Conservation (phyloP, 1,284 basidiomycete genomes). For the Takashimella koratensis region DNA sequence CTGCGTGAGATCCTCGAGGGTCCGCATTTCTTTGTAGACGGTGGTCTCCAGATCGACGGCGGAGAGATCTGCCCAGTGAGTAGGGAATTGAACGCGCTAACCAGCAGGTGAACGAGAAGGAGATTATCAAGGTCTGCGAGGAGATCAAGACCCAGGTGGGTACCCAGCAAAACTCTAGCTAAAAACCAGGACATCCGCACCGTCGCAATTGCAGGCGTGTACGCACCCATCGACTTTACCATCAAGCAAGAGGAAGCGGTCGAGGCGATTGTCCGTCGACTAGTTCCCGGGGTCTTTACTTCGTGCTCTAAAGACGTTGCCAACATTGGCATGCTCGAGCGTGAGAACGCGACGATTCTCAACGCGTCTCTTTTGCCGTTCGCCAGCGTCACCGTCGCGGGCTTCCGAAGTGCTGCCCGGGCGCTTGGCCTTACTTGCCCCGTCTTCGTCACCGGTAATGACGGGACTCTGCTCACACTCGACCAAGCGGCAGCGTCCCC, state of each 20-base stretch:
- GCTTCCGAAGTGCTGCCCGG: slow-evolving; percentile 55
- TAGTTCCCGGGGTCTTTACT: slow-evolving; percentile 26
- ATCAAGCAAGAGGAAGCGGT: slow-evolving; percentile 37
- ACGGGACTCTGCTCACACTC: slow-evolving; percentile 58
- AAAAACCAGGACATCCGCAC: slow-evolving; percentile 30
- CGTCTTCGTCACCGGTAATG: slow-evolving; percentile 58
- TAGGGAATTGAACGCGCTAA: background rate
- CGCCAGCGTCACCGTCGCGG: slow-evolving; percentile 54
- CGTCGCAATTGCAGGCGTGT: slow-evolving; percentile 33
- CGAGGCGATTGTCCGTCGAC: slow-evolving; percentile 19
- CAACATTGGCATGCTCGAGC: slow-evolving; percentile 52
- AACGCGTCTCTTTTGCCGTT: slow-evolving; percentile 59
- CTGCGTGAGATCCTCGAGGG: slow-evolving; percentile 31
- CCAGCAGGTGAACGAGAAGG: slow-evolving; percentile 26
- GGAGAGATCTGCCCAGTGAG: slow-evolving; percentile 21
- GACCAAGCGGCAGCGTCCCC: slow-evolving; percentile 57
- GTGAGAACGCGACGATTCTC: slow-evolving; percentile 61
- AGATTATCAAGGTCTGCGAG: slow-evolving; percentile 29
- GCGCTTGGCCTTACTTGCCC: slow-evolving; percentile 54
- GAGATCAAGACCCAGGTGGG: slow-evolving; percentile 29
- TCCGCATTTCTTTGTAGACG: slow-evolving; percentile 26
- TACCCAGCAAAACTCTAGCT: background rate
- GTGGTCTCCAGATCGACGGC: slow-evolving; percentile 41
- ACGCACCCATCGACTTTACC: slow-evolving; percentile 35
- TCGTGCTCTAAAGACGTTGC: slow-evolving; percentile 36